Evolutionary conservation across 2,329 filamentous ascomycete genomes (phyloP).

Genomic region (Trichoderma asperellum): DNA sequence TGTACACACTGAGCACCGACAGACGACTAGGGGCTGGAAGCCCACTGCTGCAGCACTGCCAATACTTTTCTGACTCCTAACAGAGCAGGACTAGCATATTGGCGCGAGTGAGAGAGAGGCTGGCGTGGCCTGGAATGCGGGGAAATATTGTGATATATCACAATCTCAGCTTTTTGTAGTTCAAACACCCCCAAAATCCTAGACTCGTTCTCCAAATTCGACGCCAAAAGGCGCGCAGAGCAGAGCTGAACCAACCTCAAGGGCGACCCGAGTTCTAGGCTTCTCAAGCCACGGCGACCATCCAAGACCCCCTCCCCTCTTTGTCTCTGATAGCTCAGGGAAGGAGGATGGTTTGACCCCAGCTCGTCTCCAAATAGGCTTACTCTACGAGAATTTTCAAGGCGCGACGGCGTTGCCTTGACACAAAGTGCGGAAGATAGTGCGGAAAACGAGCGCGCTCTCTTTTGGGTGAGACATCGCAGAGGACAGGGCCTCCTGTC

Average conservation of each 20-base stretch:
- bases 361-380: not conserved
- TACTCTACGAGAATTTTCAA: conserved; percentile 8
- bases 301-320: not conserved
- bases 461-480: not conserved
- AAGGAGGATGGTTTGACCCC: not conserved
- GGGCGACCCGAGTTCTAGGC: conserved; percentile 15
- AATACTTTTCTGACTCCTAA: conserved; percentile 7
- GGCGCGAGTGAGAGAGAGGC: conserved; percentile 9
- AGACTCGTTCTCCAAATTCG: not conserved
- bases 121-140: conserved; percentile 27
- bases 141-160: conserved; percentile 29
- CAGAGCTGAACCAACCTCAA: not conserved
- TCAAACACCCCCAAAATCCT: conserved; percentile 13
- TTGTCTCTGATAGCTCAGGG: conserved; percentile 1
- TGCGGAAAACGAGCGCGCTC: not conserved
- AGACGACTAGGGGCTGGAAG: not conserved
- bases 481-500: not conserved
- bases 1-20: not conserved
- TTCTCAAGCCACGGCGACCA: conserved; percentile 6
- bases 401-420: not conserved
- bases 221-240: not conserved
- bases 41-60: not conserved
- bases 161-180: conserved; percentile 20
- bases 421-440: not conserved
- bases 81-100: not conserved